A percentile compares a stretch with the other conserved stretches of the same genome.
Evolutionary conservation across 306 rosid species (phyloP).

Genomic region (Boehmeria nivea): DNA sequence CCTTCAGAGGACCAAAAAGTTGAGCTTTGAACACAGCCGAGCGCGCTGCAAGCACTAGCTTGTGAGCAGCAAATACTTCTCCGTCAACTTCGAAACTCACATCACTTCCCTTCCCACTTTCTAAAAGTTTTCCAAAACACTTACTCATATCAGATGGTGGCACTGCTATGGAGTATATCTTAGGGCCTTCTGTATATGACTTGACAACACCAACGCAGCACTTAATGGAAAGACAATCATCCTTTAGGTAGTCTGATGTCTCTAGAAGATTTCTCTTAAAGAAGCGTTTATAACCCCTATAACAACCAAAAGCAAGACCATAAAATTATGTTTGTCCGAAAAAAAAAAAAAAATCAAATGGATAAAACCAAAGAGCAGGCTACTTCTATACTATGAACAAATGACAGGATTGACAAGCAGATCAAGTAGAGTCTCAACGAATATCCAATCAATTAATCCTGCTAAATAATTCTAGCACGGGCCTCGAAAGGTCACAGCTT

Average conservation of each 20-base stretch:
- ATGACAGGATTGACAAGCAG: neutral
- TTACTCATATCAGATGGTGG: constrained; percentile 43
- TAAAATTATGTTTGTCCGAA: neutral
- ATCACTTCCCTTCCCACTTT: constrained; percentile 47
- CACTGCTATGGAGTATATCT: constrained; percentile 38
- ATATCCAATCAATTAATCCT: too few relatives aligned
- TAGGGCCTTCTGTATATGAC: constrained; percentile 50
- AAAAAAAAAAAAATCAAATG: neutral
- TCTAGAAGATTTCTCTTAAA: constrained; percentile 46
- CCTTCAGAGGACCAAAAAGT: constrained; percentile 63
- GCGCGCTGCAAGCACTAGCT: constrained; percentile 58
- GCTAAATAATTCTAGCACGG: too few relatives aligned
- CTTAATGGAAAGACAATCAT: constrained; percentile 48
- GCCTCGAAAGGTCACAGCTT: too few relatives aligned
- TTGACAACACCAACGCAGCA: constrained; percentile 60
- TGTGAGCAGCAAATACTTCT: constrained; percentile 52
- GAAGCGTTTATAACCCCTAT: constrained; percentile 67
- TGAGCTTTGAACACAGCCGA: constrained; percentile 61
- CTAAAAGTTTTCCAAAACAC: constrained; percentile 50
- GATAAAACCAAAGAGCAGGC: too few relatives aligned
- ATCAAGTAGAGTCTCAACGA: too few relatives aligned
- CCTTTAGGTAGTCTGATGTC: constrained; percentile 52
- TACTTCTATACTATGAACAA: neutral
- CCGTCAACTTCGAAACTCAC: constrained; percentile 54
- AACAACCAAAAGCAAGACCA: constrained; percentile 5